phyloP scores from a whole-genome alignment of 495 filamentous ascomycete species.

The Neurospora terricola region DNA sequence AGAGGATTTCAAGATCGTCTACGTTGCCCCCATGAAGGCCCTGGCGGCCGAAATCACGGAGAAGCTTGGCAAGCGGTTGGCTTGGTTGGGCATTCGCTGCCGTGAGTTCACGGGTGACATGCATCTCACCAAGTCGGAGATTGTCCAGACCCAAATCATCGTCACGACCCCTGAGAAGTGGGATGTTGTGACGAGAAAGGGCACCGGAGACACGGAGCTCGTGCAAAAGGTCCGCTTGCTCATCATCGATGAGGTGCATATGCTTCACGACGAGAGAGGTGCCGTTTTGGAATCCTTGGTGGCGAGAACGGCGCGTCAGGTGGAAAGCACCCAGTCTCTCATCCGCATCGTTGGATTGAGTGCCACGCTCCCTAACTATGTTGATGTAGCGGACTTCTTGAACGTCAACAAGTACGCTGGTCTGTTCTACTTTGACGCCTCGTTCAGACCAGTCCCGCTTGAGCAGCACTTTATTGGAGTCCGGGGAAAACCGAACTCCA shows the following conservation, averaged over 20 bases:
- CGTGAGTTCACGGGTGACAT: slow-evolving; percentile 95
- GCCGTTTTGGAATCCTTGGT: slow-evolving; percentile 93
- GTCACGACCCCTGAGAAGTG: slow-evolving; percentile 99
- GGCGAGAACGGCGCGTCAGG: slow-evolving; percentile 86
- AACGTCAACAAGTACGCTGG: slow-evolving; percentile 91
- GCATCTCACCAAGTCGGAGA: slow-evolving; percentile 96
- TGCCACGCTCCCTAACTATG: slow-evolving; percentile 89
- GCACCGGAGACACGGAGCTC: slow-evolving; percentile 91
- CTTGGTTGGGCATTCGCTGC: slow-evolving; percentile 82
- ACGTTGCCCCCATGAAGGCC: slow-evolving; percentile 97
- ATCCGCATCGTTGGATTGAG: slow-evolving; percentile 94
- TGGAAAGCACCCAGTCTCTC: slow-evolving; percentile 94
- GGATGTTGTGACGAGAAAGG: slow-evolving; percentile 96
- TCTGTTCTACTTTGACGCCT: slow-evolving; percentile 93
- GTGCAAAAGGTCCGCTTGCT: slow-evolving; percentile 94
- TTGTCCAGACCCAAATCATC: slow-evolving; percentile 91
- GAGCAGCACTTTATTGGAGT: slow-evolving; percentile 97
- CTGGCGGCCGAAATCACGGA: slow-evolving; percentile 91
- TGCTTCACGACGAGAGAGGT: slow-evolving; percentile 96
- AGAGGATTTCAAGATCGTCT: slow-evolving; percentile 95
- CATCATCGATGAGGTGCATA: slow-evolving; percentile 98
- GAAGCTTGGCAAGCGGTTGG: slow-evolving; percentile 87
- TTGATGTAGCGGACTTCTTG: slow-evolving; percentile 93
- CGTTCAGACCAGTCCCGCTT: slow-evolving; percentile 90
- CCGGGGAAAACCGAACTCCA: slow-evolving; percentile 78